Conservation (phyloP, 139 green algal species). For the Tetratostichococcus sp. region DNA sequence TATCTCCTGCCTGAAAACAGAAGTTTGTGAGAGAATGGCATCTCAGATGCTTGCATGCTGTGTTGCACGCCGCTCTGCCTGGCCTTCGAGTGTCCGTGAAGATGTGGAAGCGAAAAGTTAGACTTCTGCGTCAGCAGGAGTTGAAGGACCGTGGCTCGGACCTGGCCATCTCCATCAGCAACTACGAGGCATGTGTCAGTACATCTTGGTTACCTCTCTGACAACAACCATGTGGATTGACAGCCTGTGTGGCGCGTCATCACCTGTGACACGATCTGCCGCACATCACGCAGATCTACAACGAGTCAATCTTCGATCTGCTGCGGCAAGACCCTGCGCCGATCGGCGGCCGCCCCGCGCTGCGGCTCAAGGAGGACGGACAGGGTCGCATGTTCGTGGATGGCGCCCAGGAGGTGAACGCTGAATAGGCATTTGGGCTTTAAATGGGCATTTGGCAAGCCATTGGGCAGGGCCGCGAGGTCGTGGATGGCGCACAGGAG, state of each 20-base stretch:
- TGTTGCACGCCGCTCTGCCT: background rate
- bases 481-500: no score
- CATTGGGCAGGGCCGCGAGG: no score
- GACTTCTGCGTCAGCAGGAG: slow-evolving; percentile 1
- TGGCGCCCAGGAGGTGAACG: slow-evolving; percentile 29
- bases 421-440: background rate
- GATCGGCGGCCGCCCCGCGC: slow-evolving; percentile 12
- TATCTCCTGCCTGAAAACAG: no score
- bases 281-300: slow-evolving; percentile 63
- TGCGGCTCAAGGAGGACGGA: slow-evolving; percentile 55
- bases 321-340: slow-evolving; percentile 30
- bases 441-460: no score
- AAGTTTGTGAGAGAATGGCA: no score
- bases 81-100: no score
- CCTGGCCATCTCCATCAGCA: slow-evolving; percentile 26
- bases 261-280: no score
- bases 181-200: background rate
- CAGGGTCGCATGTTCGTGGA: slow-evolving; percentile 43
- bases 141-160: slow-evolving; percentile 10
- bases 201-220: slow-evolving; percentile 31
- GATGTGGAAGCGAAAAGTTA: no score
- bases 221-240: no score
- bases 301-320: slow-evolving; percentile 75
- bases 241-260: no score
- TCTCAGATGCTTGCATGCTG: no score